These are phyloP conservation scores for Umbelopsis sp. DNA, from an alignment of 371 early-diverging fungal species.

Conservation along the genomic window DNA sequence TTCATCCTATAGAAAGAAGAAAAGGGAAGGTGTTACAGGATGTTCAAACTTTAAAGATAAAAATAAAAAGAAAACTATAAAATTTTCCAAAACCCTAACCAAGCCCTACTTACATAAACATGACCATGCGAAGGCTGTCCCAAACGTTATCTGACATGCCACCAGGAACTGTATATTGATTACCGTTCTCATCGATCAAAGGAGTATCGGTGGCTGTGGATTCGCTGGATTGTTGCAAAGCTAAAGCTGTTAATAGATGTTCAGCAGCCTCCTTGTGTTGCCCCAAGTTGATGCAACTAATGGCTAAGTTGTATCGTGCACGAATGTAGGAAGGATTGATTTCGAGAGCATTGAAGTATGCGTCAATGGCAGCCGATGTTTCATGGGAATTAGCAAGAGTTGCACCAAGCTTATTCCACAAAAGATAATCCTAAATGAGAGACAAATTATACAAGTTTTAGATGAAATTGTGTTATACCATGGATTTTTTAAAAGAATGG, in stretches of 20 bases:
- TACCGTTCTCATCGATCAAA: conserved; percentile 36
- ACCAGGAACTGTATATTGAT: conserved; percentile 35
- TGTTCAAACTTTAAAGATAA: neutral
- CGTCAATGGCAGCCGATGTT: conserved; percentile 82
- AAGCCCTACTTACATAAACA: conserved; percentile 60
- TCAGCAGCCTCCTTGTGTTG: conserved; percentile 91
- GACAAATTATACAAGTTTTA: neutral
- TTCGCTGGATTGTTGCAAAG: conserved; percentile 74
- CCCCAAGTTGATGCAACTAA: conserved; percentile 89
- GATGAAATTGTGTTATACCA: no score
- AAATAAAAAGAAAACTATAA: neutral
- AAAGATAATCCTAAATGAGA: conserved; percentile 74
- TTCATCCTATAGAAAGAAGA: conserved; percentile 49
- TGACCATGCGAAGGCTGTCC: conserved; percentile 85
- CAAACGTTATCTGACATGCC: conserved; percentile 83
- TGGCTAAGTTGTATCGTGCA: conserved; percentile 93
- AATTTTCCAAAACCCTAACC: neutral
- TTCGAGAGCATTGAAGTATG: conserved; percentile 90
- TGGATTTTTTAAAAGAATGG: no score
- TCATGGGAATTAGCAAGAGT: conserved; percentile 90
- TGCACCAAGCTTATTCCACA: conserved; percentile 97
- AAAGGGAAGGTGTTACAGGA: no score
- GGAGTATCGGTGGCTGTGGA: conserved; percentile 24
- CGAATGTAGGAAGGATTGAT: conserved; percentile 94
- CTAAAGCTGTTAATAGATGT: conserved; percentile 84